phyloP scores from a whole-genome alignment of 257 asterid genomes.

The Solanum sparsipilum region DNA sequence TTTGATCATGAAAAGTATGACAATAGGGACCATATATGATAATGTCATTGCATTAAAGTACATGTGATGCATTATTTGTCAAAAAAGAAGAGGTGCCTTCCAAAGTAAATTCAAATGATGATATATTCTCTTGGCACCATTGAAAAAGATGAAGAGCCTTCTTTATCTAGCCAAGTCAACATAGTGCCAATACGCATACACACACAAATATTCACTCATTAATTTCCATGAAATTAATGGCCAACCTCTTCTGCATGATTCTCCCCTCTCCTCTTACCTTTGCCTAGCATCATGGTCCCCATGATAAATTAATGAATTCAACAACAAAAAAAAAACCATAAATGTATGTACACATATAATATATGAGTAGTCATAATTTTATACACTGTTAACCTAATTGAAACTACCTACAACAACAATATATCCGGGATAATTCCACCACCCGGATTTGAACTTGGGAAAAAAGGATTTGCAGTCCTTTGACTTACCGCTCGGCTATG shows the following conservation, averaged over 20 bases:
- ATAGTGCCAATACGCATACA: neutral
- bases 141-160: neutral
- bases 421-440: neutral
- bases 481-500: neutral
- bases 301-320: neutral
- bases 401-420: neutral
- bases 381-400: neutral
- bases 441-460: too few relatives aligned
- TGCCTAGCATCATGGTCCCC: neutral
- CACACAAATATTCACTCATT: neutral
- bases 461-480: neutral
- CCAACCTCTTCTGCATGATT: neutral
- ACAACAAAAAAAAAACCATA: too few relatives aligned
- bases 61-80: neutral
- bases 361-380: neutral
- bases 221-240: neutral
- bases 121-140: constrained; percentile 9
- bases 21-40: neutral
- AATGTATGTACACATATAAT: neutral
- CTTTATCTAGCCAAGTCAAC: neutral
- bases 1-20: neutral
- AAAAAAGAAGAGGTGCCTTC: neutral
- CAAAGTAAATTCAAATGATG: neutral
- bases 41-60: neutral
- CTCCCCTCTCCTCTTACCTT: neutral